Base-by-base conservation (phyloP, 306 rosid species). In the Carpinus fangiana region DNA sequence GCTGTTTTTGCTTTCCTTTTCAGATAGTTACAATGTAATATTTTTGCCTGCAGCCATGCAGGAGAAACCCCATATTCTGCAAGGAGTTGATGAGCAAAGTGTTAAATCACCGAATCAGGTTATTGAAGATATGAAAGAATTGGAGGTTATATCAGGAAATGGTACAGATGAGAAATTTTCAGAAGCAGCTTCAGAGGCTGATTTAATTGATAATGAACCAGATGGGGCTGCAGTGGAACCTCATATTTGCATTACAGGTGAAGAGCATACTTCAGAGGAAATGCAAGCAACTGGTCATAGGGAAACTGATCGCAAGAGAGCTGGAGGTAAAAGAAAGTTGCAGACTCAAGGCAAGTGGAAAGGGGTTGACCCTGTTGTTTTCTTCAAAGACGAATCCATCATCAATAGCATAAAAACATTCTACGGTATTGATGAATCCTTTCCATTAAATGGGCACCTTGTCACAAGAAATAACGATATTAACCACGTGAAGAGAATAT, bases 361-460 rank as follows among this genome's bases (percentile, higher is more conserved):
- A 90, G 99, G 98, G 21, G 98, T 96, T 72, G 98, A 96, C 61
- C 99, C 99, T 60, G 98, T 96, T 41, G 87, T 96, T 74, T 89
- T 93, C 83, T 91, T 96, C 78, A 89, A 89, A 80, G 94, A 93
- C 83, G 98, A 96, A 82, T 78, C 82, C 36, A 74, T 89, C 46
- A 78, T 93, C 78, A 76, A 80, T 76, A 88, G 94, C 83, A 93
- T 96, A 84, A 90, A 79, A 90, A 81, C 87, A 65, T 96, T 96
- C 81, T 96, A 96, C 55, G 98, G 99, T 66, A 91, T 96, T 61
- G 83, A 86, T 51, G 94, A 84, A 73, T 69, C 83, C 54, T 96
- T 96, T 86, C 96, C 97, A 17, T 90, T 96, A 73, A 65, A 57
- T 76, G 94, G 93, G 76, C 96, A 91, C 78, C 99, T 93, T 31